These are phyloP conservation scores for Teratosphaeria pseudoeucalypti DNA, from an alignment of 2,329 filamentous ascomycete genomes.

Conservation along the genomic window DNA sequence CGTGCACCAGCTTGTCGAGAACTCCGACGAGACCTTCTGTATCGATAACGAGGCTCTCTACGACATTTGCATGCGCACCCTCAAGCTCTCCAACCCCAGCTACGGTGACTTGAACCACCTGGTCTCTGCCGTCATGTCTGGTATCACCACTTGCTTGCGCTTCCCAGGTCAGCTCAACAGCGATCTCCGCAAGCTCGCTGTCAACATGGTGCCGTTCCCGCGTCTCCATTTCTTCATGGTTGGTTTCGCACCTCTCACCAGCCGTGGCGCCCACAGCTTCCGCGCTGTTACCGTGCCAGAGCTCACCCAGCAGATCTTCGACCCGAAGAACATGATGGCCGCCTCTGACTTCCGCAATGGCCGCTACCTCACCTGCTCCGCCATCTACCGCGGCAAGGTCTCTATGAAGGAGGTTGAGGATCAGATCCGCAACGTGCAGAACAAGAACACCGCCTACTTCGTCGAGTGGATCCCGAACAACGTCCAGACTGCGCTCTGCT, in stretches of 20 bases:
- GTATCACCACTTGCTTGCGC: conserved; percentile 94
- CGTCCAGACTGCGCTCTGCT: conserved; percentile 98
- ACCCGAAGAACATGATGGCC: conserved; percentile 99
- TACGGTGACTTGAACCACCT: conserved; percentile 99
- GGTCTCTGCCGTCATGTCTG: conserved; percentile 98
- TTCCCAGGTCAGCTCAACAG: conserved; percentile 99
- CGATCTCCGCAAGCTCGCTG: conserved; percentile 96
- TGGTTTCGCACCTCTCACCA: conserved; percentile 96
- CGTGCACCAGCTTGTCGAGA: conserved; percentile 97
- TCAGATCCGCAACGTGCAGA: conserved; percentile 99
- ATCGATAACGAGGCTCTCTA: conserved; percentile 99
- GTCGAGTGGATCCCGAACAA: conserved; percentile 99
- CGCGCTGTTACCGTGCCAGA: conserved; percentile 94
- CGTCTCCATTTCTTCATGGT: conserved; percentile 99
- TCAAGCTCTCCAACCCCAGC: conserved; percentile 96
- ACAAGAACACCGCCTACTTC: conserved; percentile 99
- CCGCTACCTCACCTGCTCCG: conserved; percentile 98
- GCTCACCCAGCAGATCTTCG: conserved; percentile 99
- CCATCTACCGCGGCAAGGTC: conserved; percentile 99
- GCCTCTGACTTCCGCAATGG: conserved; percentile 99
- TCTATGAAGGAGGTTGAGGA: conserved; percentile 99
- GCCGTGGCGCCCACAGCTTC: conserved; percentile 85
- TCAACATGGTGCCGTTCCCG: conserved; percentile 99
- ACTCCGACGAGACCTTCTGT: conserved; percentile 99
- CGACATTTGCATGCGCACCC: conserved; percentile 99